A percentile compares a stretch with the other conserved stretches of the same genome.
Conservation (phyloP, 345 rosid species). For the Nasturtium officinale region DNA sequence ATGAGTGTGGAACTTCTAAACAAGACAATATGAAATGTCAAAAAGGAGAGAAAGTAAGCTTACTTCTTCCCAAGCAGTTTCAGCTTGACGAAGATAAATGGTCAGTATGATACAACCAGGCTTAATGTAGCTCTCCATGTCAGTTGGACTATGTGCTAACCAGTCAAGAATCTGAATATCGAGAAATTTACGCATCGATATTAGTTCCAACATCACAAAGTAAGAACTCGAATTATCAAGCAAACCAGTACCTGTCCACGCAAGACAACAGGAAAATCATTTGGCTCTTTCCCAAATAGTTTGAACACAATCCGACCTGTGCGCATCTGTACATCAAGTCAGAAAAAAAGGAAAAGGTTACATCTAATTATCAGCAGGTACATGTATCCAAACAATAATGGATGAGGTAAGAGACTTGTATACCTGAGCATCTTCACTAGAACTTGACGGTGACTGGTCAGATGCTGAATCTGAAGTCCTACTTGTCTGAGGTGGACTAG, state of each 20-base stretch:
- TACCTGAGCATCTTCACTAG: constrained; percentile 92
- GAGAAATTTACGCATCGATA: constrained; percentile 31
- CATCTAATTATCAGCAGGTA: constrained; percentile 16
- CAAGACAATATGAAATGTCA: constrained; percentile 23
- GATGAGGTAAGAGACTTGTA: constrained; percentile 16
- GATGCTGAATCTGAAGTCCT: constrained; percentile 97
- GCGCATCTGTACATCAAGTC: constrained; percentile 65
- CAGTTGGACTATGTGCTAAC: constrained; percentile 95
- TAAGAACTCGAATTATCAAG: constrained; percentile 14
- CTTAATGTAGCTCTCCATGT: constrained; percentile 97
- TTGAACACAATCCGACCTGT: constrained; percentile 91
- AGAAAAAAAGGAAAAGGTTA: background rate
- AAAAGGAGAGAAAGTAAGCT: constrained; percentile 36
- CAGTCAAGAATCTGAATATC: constrained; percentile 84
- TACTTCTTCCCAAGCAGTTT: constrained; percentile 92
- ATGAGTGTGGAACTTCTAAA: constrained; percentile 23
- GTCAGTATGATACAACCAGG: constrained; percentile 95
- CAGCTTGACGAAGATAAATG: constrained; percentile 81
- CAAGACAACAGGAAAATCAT: constrained; percentile 79
- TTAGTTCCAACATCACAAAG: constrained; percentile 27
- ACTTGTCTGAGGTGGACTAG: constrained; percentile 96
- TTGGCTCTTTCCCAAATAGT: constrained; percentile 95
- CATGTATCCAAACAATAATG: constrained; percentile 9
- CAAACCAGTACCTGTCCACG: constrained; percentile 72
- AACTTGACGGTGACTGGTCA: constrained; percentile 95